Percentiles rank a stretch among this genome's conserved stretches.
These are phyloP conservation scores for Polyporus arcularius DNA, from an alignment of 768 basidiomycete genomes.

Conservation along the genomic window DNA sequence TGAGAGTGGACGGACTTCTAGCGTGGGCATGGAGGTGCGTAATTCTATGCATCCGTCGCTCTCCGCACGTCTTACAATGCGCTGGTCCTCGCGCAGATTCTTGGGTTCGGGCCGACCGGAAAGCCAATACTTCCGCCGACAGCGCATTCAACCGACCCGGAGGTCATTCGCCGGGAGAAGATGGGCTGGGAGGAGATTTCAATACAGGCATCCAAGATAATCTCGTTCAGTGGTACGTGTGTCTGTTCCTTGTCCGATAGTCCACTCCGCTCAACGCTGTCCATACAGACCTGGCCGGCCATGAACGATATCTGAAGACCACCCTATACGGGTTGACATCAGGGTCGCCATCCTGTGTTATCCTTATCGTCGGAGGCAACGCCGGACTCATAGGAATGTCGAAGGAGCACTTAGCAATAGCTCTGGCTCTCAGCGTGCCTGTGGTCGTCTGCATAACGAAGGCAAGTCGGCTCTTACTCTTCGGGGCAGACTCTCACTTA, in stretches of 20 bases:
- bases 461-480: conserved; percentile 39
- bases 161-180: conserved; percentile 77
- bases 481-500: conserved; percentile 1
- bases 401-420: conserved; percentile 95
- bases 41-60: conserved; percentile 18
- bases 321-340: conserved; percentile 95
- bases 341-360: conserved; percentile 88
- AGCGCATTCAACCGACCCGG: conserved; percentile 55
- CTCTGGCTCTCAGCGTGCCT: conserved; percentile 90
- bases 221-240: conserved; percentile 80
- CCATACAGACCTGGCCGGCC: conserved; percentile 83
- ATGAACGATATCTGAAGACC: conserved; percentile 90
- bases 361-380: conserved; percentile 94
- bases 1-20: conserved; percentile 93
- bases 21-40: conserved; percentile 92
- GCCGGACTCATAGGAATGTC: conserved; percentile 91
- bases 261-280: not conserved
- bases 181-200: conserved; percentile 97
- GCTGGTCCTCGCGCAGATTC: conserved; percentile 52
- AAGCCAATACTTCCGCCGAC: conserved; percentile 75
- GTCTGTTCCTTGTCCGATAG: not conserved
- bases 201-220: conserved; percentile 83
- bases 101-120: conserved; percentile 83
- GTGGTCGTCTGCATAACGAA: conserved; percentile 95
- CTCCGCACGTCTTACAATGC: not conserved